Conservation (phyloP, 169 alveolate genomes). For the Cardiosporidium cionae region DNA sequence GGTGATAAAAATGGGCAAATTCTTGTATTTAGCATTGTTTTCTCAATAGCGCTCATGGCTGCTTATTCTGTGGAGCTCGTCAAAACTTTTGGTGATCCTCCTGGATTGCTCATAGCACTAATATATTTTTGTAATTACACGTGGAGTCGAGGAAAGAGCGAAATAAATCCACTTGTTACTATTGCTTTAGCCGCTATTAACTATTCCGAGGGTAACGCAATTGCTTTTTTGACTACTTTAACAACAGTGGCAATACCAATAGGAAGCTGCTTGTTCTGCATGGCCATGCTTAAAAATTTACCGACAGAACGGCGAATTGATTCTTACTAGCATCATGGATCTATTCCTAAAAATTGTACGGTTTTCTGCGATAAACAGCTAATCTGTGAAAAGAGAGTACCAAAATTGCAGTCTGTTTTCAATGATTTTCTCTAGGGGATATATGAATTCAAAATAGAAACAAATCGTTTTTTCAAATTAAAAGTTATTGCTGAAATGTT, state of each 20-base stretch:
- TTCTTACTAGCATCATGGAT: too few species aligned
- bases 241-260: background rate
- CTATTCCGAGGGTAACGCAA: background rate
- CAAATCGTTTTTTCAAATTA: too few species aligned
- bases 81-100: background rate
- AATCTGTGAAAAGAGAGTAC: too few species aligned
- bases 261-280: background rate
- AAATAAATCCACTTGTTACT: background rate
- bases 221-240: background rate
- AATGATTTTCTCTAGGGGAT: too few species aligned
- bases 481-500: too few species aligned
- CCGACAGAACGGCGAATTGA: background rate
- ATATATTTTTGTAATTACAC: background rate
- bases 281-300: background rate
- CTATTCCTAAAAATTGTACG: too few species aligned
- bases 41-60: background rate
- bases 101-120: background rate
- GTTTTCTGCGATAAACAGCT: too few species aligned
- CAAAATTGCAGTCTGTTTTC: too few species aligned
- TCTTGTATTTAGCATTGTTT: background rate
- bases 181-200: background rate
- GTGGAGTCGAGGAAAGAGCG: background rate
- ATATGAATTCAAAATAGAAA: too few species aligned
- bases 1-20: background rate
- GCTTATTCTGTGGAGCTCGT: background rate